Conservation (phyloP, 2,329 filamentous ascomycete genomes). For the Talaromyces sp. region DNA sequence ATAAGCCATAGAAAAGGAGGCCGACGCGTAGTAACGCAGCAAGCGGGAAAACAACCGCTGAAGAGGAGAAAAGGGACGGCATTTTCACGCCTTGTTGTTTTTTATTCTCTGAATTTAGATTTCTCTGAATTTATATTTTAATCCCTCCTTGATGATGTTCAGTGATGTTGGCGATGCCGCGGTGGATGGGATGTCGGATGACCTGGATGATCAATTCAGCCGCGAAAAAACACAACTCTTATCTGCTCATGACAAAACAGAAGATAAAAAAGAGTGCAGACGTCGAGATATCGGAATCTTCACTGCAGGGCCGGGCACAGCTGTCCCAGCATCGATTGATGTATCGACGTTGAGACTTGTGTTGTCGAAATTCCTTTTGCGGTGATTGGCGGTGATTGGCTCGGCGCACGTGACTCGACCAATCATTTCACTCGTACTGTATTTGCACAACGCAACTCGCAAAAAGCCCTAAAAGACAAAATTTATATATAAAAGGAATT, state of each 20-base stretch:
- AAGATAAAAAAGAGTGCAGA: neutral
- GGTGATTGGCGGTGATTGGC: slow-evolving; percentile 1
- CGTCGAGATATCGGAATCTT: neutral
- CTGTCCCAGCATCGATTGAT: neutral
- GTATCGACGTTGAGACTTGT: neutral
- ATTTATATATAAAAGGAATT: neutral
- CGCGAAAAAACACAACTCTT: neutral
- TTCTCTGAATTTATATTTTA: neutral
- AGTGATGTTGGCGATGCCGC: neutral
- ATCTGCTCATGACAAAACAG: neutral
- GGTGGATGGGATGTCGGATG: neutral
- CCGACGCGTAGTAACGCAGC: slow-evolving; percentile 59
- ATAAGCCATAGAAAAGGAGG: slow-evolving; percentile 81
- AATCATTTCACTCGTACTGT: neutral
- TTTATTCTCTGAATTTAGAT: neutral
- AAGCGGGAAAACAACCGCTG: slow-evolving; percentile 28
- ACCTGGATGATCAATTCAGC: neutral
- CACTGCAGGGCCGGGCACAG: neutral
- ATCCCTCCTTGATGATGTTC: neutral
- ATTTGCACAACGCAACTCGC: neutral
- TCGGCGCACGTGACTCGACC: neutral
- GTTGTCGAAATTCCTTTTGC: neutral
- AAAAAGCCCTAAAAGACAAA: neutral
- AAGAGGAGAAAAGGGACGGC: slow-evolving; percentile 15
- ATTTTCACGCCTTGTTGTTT: neutral